A percentile compares a stretch with the other conserved stretches of the same genome.
phyloP scores from a whole-genome alignment of 371 early-diverging fungal genomes.

The Actinomortierella ambigua region DNA sequence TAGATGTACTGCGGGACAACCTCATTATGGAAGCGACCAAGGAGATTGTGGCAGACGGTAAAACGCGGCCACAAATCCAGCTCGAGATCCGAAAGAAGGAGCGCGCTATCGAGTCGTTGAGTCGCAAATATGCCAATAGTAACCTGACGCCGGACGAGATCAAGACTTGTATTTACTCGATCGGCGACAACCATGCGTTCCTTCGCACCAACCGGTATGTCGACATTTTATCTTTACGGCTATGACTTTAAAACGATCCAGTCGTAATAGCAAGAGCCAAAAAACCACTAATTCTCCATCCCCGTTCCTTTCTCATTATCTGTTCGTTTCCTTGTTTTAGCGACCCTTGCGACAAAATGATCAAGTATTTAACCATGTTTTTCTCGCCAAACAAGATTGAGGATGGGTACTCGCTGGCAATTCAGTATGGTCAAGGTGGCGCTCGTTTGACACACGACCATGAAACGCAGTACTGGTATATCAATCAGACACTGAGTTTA shows the following conservation, averaged over 20 bases:
- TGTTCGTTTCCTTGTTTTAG: conserved; percentile 44
- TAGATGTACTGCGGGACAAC: conserved; percentile 80
- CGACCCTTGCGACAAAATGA: conserved; percentile 96
- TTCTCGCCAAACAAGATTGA: conserved; percentile 59
- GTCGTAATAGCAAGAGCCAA: conserved; percentile 25
- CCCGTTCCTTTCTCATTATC: neutral
- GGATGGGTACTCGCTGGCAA: conserved; percentile 76
- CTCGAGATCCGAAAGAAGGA: conserved; percentile 91
- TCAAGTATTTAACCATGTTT: conserved; percentile 75
- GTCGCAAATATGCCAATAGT: conserved; percentile 74
- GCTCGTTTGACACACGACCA: conserved; percentile 93
- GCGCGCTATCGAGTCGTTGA: conserved; percentile 83
- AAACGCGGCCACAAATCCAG: conserved; percentile 77
- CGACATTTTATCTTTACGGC: neutral
- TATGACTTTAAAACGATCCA: neutral
- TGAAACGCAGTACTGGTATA: conserved; percentile 91
- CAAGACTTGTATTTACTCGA: conserved; percentile 87
- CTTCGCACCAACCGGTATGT: conserved; percentile 78
- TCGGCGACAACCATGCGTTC: conserved; percentile 97
- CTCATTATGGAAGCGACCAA: conserved; percentile 82
- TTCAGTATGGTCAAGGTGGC: conserved; percentile 81
- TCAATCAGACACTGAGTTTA: conserved; percentile 89
- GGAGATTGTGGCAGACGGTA: conserved; percentile 88
- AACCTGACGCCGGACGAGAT: conserved; percentile 73
- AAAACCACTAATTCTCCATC: no score